phyloP scores from a whole-genome alignment of 129 eudicot species.

The Cynara cardunculus region DNA sequence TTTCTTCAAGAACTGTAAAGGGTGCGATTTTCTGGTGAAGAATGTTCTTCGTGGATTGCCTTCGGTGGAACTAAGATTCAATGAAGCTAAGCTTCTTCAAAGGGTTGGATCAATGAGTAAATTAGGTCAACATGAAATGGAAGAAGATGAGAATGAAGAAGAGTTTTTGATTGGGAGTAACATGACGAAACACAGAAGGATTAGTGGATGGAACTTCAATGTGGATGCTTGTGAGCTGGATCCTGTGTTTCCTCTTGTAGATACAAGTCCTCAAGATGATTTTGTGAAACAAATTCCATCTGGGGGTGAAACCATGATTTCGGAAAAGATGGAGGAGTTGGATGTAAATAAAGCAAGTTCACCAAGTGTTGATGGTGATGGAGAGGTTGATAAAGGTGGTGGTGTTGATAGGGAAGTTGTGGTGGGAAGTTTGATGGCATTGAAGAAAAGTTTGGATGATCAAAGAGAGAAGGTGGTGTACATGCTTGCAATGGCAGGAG shows the following conservation, averaged over 20 bases:
- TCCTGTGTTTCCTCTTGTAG: slow-evolving; percentile 50
- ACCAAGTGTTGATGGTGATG: slow-evolving; percentile 3
- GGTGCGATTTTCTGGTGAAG: slow-evolving; percentile 61
- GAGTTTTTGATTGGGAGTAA: slow-evolving; percentile 21
- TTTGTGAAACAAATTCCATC: slow-evolving; percentile 26
- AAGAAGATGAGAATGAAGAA: slow-evolving; percentile 33
- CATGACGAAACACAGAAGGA: slow-evolving; percentile 51
- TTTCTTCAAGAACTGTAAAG: slow-evolving; percentile 61
- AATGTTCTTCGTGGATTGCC: slow-evolving; percentile 64
- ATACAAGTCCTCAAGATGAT: slow-evolving; percentile 17
- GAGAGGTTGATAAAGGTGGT: slow-evolving; percentile 10
- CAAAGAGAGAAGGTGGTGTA: slow-evolving; percentile 49
- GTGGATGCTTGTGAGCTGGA: slow-evolving; percentile 48
- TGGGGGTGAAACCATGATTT: slow-evolving; percentile 23
- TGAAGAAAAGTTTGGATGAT: slow-evolving; percentile 67
- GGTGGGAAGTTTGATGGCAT: slow-evolving; percentile 37
- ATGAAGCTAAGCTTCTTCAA: slow-evolving; percentile 22
- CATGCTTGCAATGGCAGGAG: slow-evolving; percentile 38
- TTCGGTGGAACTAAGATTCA: slow-evolving; percentile 59
- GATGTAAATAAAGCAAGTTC: slow-evolving; percentile 15
- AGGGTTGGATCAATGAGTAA: slow-evolving; percentile 17
- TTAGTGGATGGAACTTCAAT: slow-evolving; percentile 86
- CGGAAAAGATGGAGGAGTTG: slow-evolving; percentile 25
- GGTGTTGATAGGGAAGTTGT: slow-evolving; percentile 34
- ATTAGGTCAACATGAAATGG: neutral